phyloP scores from a whole-genome alignment of 1,284 basidiomycete genomes.

The Cryptococcus neoformans region DNA sequence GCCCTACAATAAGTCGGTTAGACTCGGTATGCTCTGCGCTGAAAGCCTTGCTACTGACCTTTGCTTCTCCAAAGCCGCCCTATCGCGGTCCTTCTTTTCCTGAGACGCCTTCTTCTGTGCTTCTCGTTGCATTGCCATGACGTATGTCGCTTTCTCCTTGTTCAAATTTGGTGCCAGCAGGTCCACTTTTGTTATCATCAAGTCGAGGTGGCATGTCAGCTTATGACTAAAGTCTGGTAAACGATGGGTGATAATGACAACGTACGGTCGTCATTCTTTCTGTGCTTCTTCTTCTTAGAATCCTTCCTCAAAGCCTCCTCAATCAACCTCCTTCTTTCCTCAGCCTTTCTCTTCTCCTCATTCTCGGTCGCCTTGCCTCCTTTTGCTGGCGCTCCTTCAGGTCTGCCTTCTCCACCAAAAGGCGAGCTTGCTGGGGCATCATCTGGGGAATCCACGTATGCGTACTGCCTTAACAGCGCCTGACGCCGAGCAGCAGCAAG shows the following conservation, averaged over 20 bases:
- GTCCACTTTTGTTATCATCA: constrained; percentile 28
- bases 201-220: neutral
- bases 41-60: constrained; percentile 24
- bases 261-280: constrained; percentile 41
- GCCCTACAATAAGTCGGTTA: constrained; percentile 21
- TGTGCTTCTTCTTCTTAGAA: constrained; percentile 45
- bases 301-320: constrained; percentile 43
- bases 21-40: neutral
- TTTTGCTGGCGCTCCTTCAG: constrained; percentile 23
- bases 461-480: constrained; percentile 45
- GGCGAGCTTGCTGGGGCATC: constrained; percentile 14
- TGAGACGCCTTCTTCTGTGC: constrained; percentile 34
- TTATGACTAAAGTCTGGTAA: neutral
- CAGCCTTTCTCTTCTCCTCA: constrained; percentile 40
- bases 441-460: constrained; percentile 42
- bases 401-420: neutral
- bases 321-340: constrained; percentile 38
- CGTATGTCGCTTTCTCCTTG: constrained; percentile 40
- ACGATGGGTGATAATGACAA: neutral
- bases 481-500: constrained; percentile 34
- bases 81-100: constrained; percentile 41
- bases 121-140: constrained; percentile 39
- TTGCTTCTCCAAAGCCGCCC: constrained; percentile 48
- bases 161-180: constrained; percentile 47
- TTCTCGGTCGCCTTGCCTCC: constrained; percentile 18